phyloP scores from a whole-genome alignment of 2,329 filamentous ascomycete species.

The Thelonectria olida region DNA sequence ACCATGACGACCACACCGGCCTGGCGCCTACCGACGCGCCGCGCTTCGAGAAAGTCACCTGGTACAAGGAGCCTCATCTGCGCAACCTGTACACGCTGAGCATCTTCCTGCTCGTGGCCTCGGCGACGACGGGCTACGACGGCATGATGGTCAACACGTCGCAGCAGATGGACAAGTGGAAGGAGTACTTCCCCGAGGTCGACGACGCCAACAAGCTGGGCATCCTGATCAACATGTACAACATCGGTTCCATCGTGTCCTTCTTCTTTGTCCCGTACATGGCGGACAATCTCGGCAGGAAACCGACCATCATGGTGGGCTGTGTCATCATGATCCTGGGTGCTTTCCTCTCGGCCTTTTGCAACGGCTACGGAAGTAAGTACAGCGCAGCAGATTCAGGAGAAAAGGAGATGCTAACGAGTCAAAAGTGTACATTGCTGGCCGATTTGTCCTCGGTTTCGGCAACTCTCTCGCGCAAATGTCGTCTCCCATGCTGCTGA shows the following conservation, averaged over 20 bases:
- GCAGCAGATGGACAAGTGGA: slow-evolving; percentile 65
- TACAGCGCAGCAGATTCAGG: slow-evolving; percentile 2
- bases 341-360: slow-evolving; percentile 52
- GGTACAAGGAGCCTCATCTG: slow-evolving; percentile 65
- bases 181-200: slow-evolving; percentile 56
- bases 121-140: slow-evolving; percentile 70
- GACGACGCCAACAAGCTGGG: slow-evolving; percentile 54
- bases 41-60: slow-evolving; percentile 63
- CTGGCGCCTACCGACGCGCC: slow-evolving; percentile 53
- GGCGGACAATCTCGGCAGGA: slow-evolving; percentile 55
- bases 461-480: slow-evolving; percentile 73
- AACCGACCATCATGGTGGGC: slow-evolving; percentile 53
- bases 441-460: slow-evolving; percentile 63
- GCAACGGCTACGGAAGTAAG: slow-evolving; percentile 54
- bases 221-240: slow-evolving; percentile 62
- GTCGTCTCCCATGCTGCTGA: slow-evolving; percentile 70
- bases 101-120: slow-evolving; percentile 65
- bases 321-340: slow-evolving; percentile 58
- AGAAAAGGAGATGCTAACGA: not conserved
- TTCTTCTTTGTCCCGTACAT: slow-evolving; percentile 58
- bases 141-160: slow-evolving; percentile 68
- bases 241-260: slow-evolving; percentile 58
- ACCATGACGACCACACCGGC: slow-evolving; percentile 38
- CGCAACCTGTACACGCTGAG: slow-evolving; percentile 64
- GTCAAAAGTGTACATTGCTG: slow-evolving; percentile 49